phyloP scores from a whole-genome alignment of 2,329 filamentous ascomycete species.

The Talaromyces funiculosus region DNA sequence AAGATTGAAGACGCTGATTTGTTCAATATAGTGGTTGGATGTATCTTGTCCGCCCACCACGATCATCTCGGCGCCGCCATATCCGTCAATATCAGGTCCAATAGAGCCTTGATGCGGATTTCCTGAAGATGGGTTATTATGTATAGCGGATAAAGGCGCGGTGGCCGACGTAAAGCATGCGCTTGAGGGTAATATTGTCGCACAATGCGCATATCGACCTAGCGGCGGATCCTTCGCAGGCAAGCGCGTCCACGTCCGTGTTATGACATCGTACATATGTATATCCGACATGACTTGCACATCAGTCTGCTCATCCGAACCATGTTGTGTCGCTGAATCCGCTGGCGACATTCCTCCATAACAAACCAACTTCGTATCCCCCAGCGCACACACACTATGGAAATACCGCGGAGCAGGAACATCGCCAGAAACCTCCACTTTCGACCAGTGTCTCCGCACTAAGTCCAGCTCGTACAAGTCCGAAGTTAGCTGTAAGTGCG shows the following conservation, averaged over 20 bases:
- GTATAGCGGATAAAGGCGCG: conserved; percentile 77
- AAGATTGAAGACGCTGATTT: conserved; percentile 97
- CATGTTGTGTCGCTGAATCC: conserved; percentile 37
- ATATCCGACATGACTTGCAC: conserved; percentile 98
- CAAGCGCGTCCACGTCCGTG: conserved; percentile 78
- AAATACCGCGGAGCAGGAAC: conserved; percentile 90
- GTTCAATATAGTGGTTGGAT: conserved; percentile 97
- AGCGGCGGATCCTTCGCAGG: conserved; percentile 76
- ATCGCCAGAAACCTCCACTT: conserved; percentile 76
- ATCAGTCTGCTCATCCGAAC: conserved; percentile 66
- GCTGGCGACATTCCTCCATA: conserved; percentile 96
- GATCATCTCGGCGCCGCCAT: conserved; percentile 92
- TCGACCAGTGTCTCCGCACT: conserved; percentile 87
- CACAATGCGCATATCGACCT: conserved; percentile 93
- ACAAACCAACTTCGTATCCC: conserved; percentile 93
- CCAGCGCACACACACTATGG: conserved; percentile 88
- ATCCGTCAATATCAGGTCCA: conserved; percentile 82
- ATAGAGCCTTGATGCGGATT: conserved; percentile 83
- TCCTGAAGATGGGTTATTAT: conserved; percentile 78
- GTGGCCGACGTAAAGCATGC: conserved; percentile 79
- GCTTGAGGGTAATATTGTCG: conserved; percentile 82
- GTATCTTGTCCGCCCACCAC: conserved; percentile 95
- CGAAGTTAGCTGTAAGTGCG: conserved; percentile 76
- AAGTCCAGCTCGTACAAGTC: conserved; percentile 93
- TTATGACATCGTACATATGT: conserved; percentile 84